These are phyloP conservation scores for Ophiocordyceps australis DNA, from an alignment of 2,329 filamentous ascomycete genomes.

Conservation along the genomic window DNA sequence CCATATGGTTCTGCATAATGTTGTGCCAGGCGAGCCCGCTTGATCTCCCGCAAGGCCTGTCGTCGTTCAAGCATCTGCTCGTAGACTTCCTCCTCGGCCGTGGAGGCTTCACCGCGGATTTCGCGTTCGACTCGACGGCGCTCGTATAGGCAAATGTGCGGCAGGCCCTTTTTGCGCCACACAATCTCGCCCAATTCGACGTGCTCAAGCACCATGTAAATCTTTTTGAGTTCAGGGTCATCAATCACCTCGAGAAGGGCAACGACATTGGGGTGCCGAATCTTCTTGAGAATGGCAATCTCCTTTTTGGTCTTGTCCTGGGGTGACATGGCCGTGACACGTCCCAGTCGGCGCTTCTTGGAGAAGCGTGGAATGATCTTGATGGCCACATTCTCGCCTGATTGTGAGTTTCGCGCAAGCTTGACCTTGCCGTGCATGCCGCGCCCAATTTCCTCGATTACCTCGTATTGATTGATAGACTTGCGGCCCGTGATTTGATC, in stretches of 20 bases:
- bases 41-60: conserved; percentile 35
- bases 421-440: conserved; percentile 98
- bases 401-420: conserved; percentile 65
- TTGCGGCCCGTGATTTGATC: conserved; percentile 83
- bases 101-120: conserved; percentile 38
- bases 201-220: conserved; percentile 94
- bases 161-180: conserved; percentile 79
- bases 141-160: conserved; percentile 69
- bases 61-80: conserved; percentile 39
- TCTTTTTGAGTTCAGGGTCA: conserved; percentile 89
- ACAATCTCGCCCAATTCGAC: conserved; percentile 87
- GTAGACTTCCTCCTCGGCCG: conserved; percentile 41
- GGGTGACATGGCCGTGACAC: conserved; percentile 46
- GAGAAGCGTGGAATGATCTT: conserved; percentile 97
- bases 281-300: conserved; percentile 96
- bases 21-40: conserved; percentile 34
- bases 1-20: conserved; percentile 36
- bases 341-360: conserved; percentile 80
- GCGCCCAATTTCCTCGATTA: conserved; percentile 88
- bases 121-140: conserved; percentile 63
- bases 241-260: conserved; percentile 93
- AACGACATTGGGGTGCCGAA: conserved; percentile 91
- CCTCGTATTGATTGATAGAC: conserved; percentile 93
- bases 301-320: conserved; percentile 82
- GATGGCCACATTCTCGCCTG: conserved; percentile 72